phyloP scores from a whole-genome alignment of 2,329 filamentous ascomycete genomes.

The Penicillium janthinellum region DNA sequence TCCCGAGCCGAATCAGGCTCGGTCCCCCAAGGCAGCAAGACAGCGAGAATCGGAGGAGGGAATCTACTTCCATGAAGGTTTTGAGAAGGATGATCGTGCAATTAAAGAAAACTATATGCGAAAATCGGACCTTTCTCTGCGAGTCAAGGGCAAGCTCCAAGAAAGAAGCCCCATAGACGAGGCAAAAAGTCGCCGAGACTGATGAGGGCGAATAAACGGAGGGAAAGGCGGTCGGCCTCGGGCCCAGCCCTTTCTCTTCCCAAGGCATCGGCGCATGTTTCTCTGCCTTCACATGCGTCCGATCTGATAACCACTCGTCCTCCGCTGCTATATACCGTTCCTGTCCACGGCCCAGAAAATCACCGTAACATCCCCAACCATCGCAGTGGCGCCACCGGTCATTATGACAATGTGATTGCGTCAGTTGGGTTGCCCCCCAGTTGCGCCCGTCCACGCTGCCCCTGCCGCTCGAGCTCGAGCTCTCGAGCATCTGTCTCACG shows the following conservation, averaged over 20 bases:
- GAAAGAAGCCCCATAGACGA: neutral
- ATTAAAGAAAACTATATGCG: neutral
- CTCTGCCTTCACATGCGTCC: constrained; percentile 3
- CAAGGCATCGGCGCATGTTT: neutral
- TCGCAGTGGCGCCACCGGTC: neutral
- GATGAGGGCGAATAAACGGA: neutral
- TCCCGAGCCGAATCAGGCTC: neutral
- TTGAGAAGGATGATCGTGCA: neutral
- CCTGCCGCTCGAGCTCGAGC: constrained; percentile 14
- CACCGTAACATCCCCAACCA: neutral
- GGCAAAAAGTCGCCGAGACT: neutral
- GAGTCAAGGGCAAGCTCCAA: neutral
- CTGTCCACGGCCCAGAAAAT: neutral
- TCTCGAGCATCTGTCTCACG: constrained; percentile 39
- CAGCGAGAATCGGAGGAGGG: neutral
- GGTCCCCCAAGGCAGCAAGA: neutral
- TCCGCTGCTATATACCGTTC: neutral
- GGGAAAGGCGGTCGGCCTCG: constrained; percentile 1
- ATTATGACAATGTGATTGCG: neutral
- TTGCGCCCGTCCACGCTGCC: neutral
- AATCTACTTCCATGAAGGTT: neutral
- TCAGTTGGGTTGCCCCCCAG: neutral
- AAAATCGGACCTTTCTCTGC: neutral
- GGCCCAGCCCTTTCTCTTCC: neutral
- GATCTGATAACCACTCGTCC: neutral